A percentile compares a stretch with the other conserved stretches of the same genome.
Conservation (phyloP, 2,329 filamentous ascomycete species). For the Alternaria atra region DNA sequence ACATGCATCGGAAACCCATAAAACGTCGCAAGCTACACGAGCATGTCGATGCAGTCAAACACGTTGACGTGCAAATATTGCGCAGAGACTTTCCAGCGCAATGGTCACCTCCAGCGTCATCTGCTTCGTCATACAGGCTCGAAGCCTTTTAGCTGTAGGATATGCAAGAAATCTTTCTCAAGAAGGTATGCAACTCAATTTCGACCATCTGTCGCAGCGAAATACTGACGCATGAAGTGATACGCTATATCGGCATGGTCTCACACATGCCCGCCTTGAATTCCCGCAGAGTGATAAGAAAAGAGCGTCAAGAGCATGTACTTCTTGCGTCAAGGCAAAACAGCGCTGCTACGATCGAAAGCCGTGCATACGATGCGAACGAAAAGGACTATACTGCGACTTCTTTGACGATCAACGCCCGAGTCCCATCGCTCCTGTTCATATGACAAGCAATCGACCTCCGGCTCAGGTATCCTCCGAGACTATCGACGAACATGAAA, state of each 20-base stretch:
- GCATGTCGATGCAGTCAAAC: not conserved
- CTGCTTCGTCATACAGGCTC: not conserved
- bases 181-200: not conserved
- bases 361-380: not conserved
- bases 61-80: not conserved
- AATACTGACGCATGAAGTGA: not conserved
- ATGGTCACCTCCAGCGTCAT: slow-evolving; percentile 2
- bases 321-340: not conserved
- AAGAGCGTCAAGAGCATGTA: not conserved
- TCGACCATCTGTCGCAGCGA: not conserved
- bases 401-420: not conserved
- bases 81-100: not conserved
- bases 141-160: not conserved
- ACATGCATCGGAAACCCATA: not conserved
- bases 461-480: not conserved
- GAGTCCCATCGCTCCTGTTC: not conserved
- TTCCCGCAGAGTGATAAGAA: not conserved
- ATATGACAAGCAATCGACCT: not conserved
- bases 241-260: not conserved
- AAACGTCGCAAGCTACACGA: not conserved
- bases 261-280: not conserved
- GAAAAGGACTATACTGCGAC: not conserved
- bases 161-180: not conserved
- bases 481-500: not conserved
- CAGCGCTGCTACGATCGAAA: not conserved